These are phyloP conservation scores for Russula virescens DNA, from an alignment of 768 basidiomycete species.

Conservation along the genomic window DNA sequence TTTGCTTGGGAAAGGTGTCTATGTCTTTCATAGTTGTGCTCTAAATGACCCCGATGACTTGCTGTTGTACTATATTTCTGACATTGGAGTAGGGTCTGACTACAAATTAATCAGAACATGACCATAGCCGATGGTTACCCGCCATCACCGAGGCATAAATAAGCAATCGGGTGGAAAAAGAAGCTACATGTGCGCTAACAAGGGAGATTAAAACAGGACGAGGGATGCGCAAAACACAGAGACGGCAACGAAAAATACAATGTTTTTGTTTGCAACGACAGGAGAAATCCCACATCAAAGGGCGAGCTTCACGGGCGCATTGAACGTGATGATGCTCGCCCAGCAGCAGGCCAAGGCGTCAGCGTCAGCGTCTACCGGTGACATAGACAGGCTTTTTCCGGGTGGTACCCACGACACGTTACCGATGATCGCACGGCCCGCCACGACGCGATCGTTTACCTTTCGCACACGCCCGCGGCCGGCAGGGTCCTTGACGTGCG, in stretches of 20 bases:
- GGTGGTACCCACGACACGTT: slow-evolving; percentile 6
- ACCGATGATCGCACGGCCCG: not conserved
- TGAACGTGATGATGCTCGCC: not conserved
- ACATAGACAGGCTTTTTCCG: not conserved
- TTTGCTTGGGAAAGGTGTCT: too few species aligned
- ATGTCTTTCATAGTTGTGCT: too few species aligned
- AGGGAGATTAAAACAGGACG: too few species aligned
- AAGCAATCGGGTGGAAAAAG: too few species aligned
- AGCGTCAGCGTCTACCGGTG: not conserved
- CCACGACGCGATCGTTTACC: not conserved
- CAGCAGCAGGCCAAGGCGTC: not conserved
- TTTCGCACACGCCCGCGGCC: not conserved
- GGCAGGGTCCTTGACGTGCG: not conserved
- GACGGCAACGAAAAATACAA: not conserved
- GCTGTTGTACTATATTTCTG: too few species aligned
- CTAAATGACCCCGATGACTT: not conserved
- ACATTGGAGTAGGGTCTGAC: too few species aligned
- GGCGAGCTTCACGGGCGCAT: slow-evolving; percentile 2
- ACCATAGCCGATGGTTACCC: not conserved
- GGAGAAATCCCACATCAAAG: not conserved
- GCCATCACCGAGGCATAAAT: not conserved
- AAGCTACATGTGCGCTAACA: too few species aligned
- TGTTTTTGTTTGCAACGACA: not conserved
- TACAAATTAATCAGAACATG: not conserved
- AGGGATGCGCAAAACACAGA: too few species aligned